Evolutionary conservation across 202 grass and related monocot species (phyloP), one percentile per base, ranked within the genome.

Genomic region (Sporobolus alterniflorus): DNA sequence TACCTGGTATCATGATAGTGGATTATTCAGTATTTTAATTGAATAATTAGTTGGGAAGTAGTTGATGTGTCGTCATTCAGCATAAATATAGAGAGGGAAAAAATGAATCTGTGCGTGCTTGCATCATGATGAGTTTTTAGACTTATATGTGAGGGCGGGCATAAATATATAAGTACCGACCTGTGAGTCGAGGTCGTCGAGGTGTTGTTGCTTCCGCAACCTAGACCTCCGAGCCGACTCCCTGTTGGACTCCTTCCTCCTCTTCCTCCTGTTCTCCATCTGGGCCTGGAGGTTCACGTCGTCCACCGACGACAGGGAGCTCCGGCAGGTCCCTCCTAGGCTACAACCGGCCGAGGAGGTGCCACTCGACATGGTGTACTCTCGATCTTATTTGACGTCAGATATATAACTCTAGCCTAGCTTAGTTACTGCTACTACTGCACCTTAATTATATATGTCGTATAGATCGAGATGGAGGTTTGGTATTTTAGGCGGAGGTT

Each of bases 221-320:
- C 96, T 85, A 12, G 96, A 96, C 70, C 96, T 80, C 20, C 91
- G 72, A 9, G 96, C 96, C 0, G 96, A 98, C 76, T 96, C 96
- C 9, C 96, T 69, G 83, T 98, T 98, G 0, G 96, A 98, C 26
- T 90, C 88, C 89, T 90, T 96, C 75, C 96, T 88, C 51, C 87
- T 68, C 79, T 86, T 84, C 87, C 90, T 96, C 69, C 85, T 87
- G n/a, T 65, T 88, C 73, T 90, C 88, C 83, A 90, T 79, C 82
- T 75, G 76, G 1, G 63, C 78, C 39, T 84, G 89, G 22, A 90
- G 69, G 34, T 90, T 77, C 33, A 69, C 28, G 36, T 66, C 81
- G 47, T 88, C 28, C 4, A 88, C 51, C 0, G 82, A 88, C 0
- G 82, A 88, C 18, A 43, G 69, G 0, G 64, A 84, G 31, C 84